phyloP scores from a whole-genome alignment of 2,329 filamentous ascomycete genomes.

The Ophiosphaerella herpotricha region DNA sequence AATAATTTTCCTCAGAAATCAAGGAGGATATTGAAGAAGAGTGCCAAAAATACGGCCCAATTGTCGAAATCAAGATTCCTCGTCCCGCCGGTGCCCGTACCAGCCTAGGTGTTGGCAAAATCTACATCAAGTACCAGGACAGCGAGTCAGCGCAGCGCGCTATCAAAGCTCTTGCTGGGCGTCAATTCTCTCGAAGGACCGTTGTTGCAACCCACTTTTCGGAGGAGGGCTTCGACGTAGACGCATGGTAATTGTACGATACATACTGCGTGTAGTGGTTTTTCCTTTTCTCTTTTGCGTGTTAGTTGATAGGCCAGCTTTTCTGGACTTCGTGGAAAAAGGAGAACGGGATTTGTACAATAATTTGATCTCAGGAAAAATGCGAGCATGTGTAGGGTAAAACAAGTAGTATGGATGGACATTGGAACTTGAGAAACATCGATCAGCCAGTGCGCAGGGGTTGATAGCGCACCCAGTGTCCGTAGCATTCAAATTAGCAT shows the following conservation, averaged over 20 bases:
- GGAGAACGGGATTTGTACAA: slow-evolving; percentile 4
- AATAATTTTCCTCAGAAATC: slow-evolving; percentile 71
- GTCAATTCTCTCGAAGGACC: slow-evolving; percentile 95
- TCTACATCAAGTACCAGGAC: slow-evolving; percentile 90
- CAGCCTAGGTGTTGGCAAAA: slow-evolving; percentile 91
- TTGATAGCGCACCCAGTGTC: no score
- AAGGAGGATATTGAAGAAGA: slow-evolving; percentile 92
- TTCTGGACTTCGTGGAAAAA: neutral
- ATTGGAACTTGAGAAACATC: no score
- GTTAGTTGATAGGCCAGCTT: neutral
- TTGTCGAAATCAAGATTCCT: slow-evolving; percentile 91
- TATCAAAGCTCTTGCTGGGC: slow-evolving; percentile 83
- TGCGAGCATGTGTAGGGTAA: neutral
- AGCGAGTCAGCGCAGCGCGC: slow-evolving; percentile 81
- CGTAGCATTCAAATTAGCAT: no score
- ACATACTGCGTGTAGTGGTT: neutral
- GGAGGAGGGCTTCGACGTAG: slow-evolving; percentile 96
- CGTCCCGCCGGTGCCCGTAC: slow-evolving; percentile 82
- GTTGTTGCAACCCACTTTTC: slow-evolving; percentile 97
- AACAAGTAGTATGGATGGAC: no score
- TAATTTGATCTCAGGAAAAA: slow-evolving; percentile 4
- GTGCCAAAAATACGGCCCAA: slow-evolving; percentile 84
- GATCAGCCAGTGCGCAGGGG: no score
- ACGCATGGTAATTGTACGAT: slow-evolving; percentile 69
- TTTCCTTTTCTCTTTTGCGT: neutral